Conservation (phyloP, 2,329 filamentous ascomycete species). For the Aspergillus luchuensis region DNA sequence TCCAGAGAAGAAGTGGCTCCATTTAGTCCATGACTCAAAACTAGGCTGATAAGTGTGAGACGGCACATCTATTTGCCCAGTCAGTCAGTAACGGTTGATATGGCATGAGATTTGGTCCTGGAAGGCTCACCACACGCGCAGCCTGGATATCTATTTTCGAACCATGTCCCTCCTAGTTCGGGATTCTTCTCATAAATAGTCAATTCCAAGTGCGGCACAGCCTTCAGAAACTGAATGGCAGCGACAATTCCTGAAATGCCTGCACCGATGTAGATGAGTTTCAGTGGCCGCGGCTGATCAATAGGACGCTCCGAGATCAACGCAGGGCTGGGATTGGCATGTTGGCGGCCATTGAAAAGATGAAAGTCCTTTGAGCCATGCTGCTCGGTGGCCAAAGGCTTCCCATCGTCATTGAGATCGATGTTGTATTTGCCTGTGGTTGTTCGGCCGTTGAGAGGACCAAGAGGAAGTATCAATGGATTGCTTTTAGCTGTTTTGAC, state of each 20-base stretch:
- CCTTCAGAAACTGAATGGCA: conserved; percentile 1
- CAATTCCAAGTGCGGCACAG: not conserved
- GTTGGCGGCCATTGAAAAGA: too few relatives aligned
- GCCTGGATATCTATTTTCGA: conserved; percentile 4
- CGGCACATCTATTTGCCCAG: conserved; percentile 1
- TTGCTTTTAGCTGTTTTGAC: too few relatives aligned
- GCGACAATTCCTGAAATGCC: conserved; percentile 7
- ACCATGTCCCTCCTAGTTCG: conserved; percentile 9
- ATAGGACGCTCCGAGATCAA: not conserved
- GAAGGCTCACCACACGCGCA: conserved; percentile 3
- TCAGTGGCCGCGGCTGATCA: not conserved
- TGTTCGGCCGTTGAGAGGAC: too few relatives aligned
- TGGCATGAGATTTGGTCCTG: rapidly evolving
- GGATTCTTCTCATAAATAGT: conserved; percentile 8
- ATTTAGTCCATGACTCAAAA: conserved; percentile 3
- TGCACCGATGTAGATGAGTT: conserved; percentile 9
- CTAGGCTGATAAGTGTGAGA: conserved; percentile 5
- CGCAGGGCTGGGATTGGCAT: too few relatives aligned
- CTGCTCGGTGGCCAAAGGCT: too few relatives aligned
- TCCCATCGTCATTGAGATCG: too few relatives aligned
- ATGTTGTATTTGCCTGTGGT: too few relatives aligned
- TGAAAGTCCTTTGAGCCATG: too few relatives aligned
- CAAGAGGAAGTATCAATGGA: too few relatives aligned
- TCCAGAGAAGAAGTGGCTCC: conserved; percentile 4
- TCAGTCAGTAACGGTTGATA: not conserved